Evolutionary conservation across 1,284 basidiomycete genomes (phyloP).

Genomic region (Meira miltonrushii): DNA sequence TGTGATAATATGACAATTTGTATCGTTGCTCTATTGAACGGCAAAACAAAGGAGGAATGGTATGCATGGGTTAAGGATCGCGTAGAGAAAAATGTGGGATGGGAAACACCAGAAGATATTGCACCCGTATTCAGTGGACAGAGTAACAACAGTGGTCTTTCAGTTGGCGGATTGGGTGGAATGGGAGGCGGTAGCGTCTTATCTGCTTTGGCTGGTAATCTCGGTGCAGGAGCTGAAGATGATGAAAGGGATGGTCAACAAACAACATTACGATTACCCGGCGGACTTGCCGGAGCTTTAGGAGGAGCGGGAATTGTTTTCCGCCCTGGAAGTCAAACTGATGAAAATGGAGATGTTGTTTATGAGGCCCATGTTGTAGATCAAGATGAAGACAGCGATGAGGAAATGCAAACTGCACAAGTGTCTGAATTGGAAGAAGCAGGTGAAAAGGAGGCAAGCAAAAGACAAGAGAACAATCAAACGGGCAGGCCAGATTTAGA

Average conservation of each 20-base stretch:
- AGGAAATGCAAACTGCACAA: slow-evolving; percentile 7
- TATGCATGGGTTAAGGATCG: slow-evolving; percentile 82
- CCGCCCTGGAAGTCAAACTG: slow-evolving; percentile 30
- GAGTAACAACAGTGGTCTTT: slow-evolving; percentile 15
- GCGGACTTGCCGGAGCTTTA: slow-evolving; percentile 35
- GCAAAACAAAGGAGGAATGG: slow-evolving; percentile 86
- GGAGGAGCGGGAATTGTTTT: slow-evolving; percentile 46
- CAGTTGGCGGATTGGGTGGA: slow-evolving; percentile 20
- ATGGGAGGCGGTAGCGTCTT: slow-evolving; percentile 39
- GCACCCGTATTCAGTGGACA: slow-evolving; percentile 60
- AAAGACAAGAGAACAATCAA: slow-evolving; percentile 6
- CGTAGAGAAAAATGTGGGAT: slow-evolving; percentile 69
- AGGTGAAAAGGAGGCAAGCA: slow-evolving; percentile 3
- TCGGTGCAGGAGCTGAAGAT: slow-evolving; percentile 31
- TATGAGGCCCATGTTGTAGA: slow-evolving; percentile 47
- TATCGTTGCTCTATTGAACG: slow-evolving; percentile 79
- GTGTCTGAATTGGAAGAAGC: slow-evolving; percentile 15
- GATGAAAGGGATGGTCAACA: slow-evolving; percentile 25
- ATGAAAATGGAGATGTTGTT: slow-evolving; percentile 36
- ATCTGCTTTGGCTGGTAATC: slow-evolving; percentile 42
- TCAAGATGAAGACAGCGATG: slow-evolving; percentile 24
- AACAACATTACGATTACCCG: slow-evolving; percentile 24
- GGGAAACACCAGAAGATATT: slow-evolving; percentile 61
- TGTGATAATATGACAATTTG: slow-evolving; percentile 99
- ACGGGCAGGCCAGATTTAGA: slow-evolving; percentile 11